These are phyloP conservation scores for Solanum chmielewskii DNA, from an alignment of 257 asterid genomes.

Conservation along the genomic window DNA sequence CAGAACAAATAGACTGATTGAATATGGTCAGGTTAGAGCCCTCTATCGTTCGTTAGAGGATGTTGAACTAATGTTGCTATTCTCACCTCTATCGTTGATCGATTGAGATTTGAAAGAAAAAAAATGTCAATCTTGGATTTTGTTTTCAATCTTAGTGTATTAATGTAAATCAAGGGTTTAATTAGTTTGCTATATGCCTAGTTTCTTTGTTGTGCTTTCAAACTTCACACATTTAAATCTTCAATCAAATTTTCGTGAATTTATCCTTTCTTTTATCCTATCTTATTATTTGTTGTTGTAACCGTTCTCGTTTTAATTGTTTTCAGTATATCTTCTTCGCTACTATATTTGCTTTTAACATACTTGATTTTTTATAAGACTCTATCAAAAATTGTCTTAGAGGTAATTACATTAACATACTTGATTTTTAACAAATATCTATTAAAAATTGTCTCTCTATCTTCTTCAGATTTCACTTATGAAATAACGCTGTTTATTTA, in stretches of 20 bases:
- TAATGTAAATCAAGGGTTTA: background rate
- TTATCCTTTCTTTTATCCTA: background rate
- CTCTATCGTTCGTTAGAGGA: background rate
- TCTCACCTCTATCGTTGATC: background rate
- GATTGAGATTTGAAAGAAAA: background rate
- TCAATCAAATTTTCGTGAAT: background rate
- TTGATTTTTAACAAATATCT: too few species aligned
- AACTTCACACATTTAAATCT: background rate
- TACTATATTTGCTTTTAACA: background rate
- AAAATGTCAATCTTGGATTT: background rate
- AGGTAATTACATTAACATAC: background rate
- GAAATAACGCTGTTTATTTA: rapidly evolving
- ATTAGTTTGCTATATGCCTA: background rate
- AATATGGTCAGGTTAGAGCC: background rate
- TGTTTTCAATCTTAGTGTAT: background rate
- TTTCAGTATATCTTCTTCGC: background rate
- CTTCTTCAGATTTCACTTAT: rapidly evolving
- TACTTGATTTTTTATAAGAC: background rate
- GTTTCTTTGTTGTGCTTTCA: background rate
- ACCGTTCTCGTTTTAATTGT: background rate
- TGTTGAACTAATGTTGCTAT: background rate
- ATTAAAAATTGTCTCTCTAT: rapidly evolving
- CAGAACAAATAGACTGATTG: background rate
- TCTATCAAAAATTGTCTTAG: too few species aligned
- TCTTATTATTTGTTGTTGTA: background rate